These are phyloP conservation scores for Pyrrhoderma lamaoense DNA, from an alignment of 1,284 basidiomycete species.

Conservation along the genomic window DNA sequence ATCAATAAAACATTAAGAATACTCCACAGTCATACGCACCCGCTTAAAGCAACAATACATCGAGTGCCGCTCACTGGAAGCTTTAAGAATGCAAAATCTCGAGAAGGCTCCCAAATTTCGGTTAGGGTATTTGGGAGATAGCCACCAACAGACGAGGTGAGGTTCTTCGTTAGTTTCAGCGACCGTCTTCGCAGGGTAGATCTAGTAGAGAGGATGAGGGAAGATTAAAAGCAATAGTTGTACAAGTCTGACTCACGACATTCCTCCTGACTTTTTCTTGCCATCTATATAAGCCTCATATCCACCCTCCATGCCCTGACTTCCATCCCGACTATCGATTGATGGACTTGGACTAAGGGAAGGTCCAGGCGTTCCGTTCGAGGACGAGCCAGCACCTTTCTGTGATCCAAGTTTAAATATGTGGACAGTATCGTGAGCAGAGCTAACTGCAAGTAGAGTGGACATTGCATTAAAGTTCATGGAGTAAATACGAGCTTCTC, in stretches of 20 bases:
- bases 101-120: conserved; percentile 94
- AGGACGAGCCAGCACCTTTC: conserved; percentile 20
- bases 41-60: conserved; percentile 81
- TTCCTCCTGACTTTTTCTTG: conserved; percentile 48
- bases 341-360: conserved; percentile 55
- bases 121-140: conserved; percentile 89
- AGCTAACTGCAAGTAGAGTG: conserved; percentile 82
- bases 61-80: conserved; percentile 76
- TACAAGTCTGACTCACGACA: conserved; percentile 50
- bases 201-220: conserved; percentile 5
- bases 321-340: conserved; percentile 54
- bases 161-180: conserved; percentile 69
- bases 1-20: background rate
- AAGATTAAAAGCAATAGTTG: background rate
- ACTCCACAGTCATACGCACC: too few relatives aligned
- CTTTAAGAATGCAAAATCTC: conserved; percentile 92
- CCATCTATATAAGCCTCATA: conserved; percentile 72
- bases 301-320: conserved; percentile 54
- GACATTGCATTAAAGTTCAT: conserved; percentile 89
- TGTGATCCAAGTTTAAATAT: conserved; percentile 78
- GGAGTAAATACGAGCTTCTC: conserved; percentile 82
- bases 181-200: conserved; percentile 66
- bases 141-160: conserved; percentile 80
- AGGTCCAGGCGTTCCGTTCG: conserved; percentile 24
- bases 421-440: conserved; percentile 94